Evolutionary conservation across 805 yeast genomes (phyloP), one percentile per base, ranked within the genome.

Genomic region (Metschnikowia gruessii): DNA sequence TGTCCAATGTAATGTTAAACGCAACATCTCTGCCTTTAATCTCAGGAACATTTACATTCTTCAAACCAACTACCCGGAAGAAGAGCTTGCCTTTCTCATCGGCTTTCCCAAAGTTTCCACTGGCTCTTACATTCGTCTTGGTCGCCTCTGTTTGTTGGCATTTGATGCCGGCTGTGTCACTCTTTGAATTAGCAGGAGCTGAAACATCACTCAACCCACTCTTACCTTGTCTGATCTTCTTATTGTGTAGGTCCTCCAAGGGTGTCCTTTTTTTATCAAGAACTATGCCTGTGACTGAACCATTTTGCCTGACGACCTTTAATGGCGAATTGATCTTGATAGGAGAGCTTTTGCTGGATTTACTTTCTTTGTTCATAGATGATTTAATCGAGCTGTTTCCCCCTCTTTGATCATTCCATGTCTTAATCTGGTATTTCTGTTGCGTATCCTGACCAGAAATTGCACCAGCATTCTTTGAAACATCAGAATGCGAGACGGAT

Each of bases 1-100:
- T 90, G 61, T 90, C 97, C 44, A 84, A 66, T 4, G 80, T 76
- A 16, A 82, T 53, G 43, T 76, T 72, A 59, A 80, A 75, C 45
- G 72, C 69, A 1, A 80, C 82, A 16, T 75, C 64, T 40, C 75
- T 76, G 7, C 63, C 61, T 17, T 54, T 57, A 26, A 79, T 53
- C 17, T 76, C 80, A 1, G 82, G 77, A 33, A 83, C 59, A n/a
- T 63, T 61, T 19, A 82, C 55, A 26, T 70, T 72, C 45, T 68
- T 66, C 37, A 81, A 60, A 1, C 75, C 75, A 42, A 75, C 65
- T 12, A 83, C 64, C 37, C 77, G 64, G 34, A 83, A 56, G 61
- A 82, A 83, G 7, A 82, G 58, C 28, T 80, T 68, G 10, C 88
- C 89, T 42, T 79, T 63, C 47, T 78, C 80, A 13, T 45, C 48